Percentiles rank a stretch among this genome's conserved stretches.
These are phyloP conservation scores for Lagenidium sp. DNA, from an alignment of 352 stramenopile species.

Conservation along the genomic window DNA sequence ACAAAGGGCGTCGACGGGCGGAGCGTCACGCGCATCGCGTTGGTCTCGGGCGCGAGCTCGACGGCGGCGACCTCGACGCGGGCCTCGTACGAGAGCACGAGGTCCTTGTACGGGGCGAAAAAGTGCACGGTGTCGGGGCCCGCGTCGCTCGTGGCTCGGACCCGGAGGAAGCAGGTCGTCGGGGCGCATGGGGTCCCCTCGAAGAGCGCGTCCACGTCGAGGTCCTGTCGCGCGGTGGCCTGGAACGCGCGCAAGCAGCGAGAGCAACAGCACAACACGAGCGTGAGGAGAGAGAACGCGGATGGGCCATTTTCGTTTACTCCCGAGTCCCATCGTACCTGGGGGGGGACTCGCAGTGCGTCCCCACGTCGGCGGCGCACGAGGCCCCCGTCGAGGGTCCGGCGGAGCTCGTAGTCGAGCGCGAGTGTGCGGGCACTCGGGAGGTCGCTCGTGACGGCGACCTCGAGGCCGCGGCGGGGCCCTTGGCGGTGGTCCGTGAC, in stretches of 20 bases:
- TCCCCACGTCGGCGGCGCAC: constrained; percentile 1
- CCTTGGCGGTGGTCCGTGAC: constrained; percentile 26
- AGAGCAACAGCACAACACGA: no score
- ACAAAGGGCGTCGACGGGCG: constrained; percentile 36
- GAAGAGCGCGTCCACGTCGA: constrained; percentile 2
- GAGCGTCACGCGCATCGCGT: constrained; percentile 34
- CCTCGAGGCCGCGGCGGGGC: background rate
- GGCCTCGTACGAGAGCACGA: constrained; percentile 31
- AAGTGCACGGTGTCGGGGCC: constrained; percentile 53
- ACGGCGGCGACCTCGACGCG: constrained; percentile 14
- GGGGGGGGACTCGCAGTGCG: no score
- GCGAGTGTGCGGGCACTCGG: background rate
- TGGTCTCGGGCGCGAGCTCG: constrained; percentile 4
- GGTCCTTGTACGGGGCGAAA: constrained; percentile 59
- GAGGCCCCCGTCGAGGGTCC: no score
- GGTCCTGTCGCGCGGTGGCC: constrained; percentile 1
- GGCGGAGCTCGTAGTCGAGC: constrained; percentile 10
- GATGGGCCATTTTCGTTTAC: no score
- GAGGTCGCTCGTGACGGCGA: constrained; percentile 7
- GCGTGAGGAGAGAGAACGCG: no score
- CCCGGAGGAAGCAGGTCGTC: constrained; percentile 44
- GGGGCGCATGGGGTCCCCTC: constrained; percentile 25
- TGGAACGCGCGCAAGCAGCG: no score
- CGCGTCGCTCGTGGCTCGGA: constrained; percentile 19
- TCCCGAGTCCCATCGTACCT: no score